phyloP scores from a whole-genome alignment of 164 flowering plant species.

The Aristolochia fimbriata region DNA sequence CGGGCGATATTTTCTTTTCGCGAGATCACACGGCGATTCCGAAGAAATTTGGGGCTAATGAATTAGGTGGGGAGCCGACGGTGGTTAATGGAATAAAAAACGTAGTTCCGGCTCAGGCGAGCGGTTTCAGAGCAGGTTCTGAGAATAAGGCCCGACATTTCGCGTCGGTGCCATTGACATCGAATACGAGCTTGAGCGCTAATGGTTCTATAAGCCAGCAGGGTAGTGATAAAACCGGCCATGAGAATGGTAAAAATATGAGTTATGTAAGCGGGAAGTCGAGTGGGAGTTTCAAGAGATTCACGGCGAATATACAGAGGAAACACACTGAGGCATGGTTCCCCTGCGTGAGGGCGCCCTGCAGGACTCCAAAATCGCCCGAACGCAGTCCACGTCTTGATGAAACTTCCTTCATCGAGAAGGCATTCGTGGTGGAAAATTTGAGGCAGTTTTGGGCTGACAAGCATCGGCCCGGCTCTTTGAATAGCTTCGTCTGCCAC shows the following conservation, averaged over 20 bases:
- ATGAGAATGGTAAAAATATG: constrained; percentile 21
- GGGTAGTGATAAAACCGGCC: constrained; percentile 22
- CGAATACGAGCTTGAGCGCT: constrained; percentile 16
- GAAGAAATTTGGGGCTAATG: constrained; percentile 12
- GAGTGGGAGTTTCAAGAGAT: constrained; percentile 28
- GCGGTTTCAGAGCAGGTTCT: constrained; percentile 11
- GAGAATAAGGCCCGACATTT: constrained; percentile 12
- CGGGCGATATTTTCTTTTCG: constrained; percentile 57
- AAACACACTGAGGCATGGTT: constrained; percentile 44
- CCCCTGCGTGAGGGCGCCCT: constrained; percentile 46
- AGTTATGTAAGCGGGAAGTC: constrained; percentile 33
- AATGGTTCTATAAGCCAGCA: constrained; percentile 25
- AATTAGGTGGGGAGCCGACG: neutral
- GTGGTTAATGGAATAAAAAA: constrained; percentile 9
- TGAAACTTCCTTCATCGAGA: constrained; percentile 53
- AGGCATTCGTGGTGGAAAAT: constrained; percentile 56
- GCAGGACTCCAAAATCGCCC: constrained; percentile 44
- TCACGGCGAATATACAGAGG: constrained; percentile 39
- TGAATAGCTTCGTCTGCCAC: constrained; percentile 61
- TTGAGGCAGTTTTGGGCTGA: constrained; percentile 70
- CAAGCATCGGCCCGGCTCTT: constrained; percentile 49
- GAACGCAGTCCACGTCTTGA: constrained; percentile 32
- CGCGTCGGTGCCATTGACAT: constrained; percentile 13
- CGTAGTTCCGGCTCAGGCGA: constrained; percentile 15
- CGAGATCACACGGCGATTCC: constrained; percentile 24